Evolutionary conservation across 805 yeast genomes (phyloP).

Genomic region (Candida suzukii): DNA sequence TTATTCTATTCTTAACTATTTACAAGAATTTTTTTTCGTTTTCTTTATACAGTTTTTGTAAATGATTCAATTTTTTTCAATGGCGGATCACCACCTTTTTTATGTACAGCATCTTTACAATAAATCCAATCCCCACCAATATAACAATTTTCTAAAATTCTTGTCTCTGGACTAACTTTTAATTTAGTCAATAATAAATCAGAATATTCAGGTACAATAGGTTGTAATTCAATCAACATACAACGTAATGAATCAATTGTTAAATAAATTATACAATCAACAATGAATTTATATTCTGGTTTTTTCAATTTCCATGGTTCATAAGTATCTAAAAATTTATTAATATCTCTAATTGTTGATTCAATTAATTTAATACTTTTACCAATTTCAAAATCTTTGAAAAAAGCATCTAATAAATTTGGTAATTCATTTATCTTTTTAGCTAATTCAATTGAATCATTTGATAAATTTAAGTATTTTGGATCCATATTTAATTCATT

Average conservation of each 20-base stretch:
- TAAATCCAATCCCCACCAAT: slow-evolving; percentile 56
- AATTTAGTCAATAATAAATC: slow-evolving; percentile 52
- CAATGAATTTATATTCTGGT: background rate
- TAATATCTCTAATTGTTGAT: slow-evolving; percentile 51
- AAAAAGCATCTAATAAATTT: slow-evolving; percentile 32
- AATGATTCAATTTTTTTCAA: too few species aligned
- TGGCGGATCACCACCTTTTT: slow-evolving; percentile 24
- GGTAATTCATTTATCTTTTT: slow-evolving; percentile 20
- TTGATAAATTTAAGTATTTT: background rate
- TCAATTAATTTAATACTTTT: slow-evolving; percentile 54
- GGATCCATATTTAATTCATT: background rate
- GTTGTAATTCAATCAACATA: slow-evolving; percentile 56
- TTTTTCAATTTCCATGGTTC: slow-evolving; percentile 68
- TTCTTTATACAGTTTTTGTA: too few species aligned
- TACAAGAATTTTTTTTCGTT: too few species aligned
- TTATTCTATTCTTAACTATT: background rate
- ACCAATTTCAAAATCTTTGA: slow-evolving; percentile 44
- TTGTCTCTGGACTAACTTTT: slow-evolving; percentile 37
- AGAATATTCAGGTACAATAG: slow-evolving; percentile 68
- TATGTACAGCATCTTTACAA: slow-evolving; percentile 39
- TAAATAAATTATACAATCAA: background rate
- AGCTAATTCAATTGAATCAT: slow-evolving; percentile 5
- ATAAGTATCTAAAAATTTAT: slow-evolving; percentile 56
- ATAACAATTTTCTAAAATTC: slow-evolving; percentile 37
- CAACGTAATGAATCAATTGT: slow-evolving; percentile 37